phyloP scores from a whole-genome alignment of 768 basidiomycete species.

The Serendipita sp. region DNA sequence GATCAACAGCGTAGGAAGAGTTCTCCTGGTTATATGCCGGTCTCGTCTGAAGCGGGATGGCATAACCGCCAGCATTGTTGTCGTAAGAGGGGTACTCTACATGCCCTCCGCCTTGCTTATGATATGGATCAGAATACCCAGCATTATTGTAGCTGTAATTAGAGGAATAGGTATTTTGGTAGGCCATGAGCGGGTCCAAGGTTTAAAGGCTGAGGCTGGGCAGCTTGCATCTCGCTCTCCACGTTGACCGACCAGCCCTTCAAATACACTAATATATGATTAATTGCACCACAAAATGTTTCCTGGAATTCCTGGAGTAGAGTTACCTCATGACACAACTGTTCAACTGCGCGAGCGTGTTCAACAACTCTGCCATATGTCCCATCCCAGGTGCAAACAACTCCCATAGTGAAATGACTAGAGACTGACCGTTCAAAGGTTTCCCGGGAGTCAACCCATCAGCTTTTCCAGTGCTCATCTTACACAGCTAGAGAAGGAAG shows the following conservation, averaged over 20 bases:
- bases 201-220: background rate
- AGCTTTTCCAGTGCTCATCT: constrained; percentile 65
- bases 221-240: background rate
- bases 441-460: constrained; percentile 92
- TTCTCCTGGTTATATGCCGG: background rate
- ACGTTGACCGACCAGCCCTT: background rate
- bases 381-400: constrained; percentile 40
- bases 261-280: background rate
- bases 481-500: constrained; percentile 59
- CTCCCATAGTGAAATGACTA: background rate
- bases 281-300: background rate
- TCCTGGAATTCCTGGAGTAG: constrained; percentile 5
- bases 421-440: constrained; percentile 28
- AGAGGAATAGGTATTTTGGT: background rate
- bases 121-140: background rate
- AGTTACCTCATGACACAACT: constrained; percentile 5
- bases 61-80: background rate
- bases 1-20: background rate
- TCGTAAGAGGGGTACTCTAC: background rate
- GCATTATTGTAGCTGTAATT: constrained; percentile 5
- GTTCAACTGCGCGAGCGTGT: constrained; percentile 38
- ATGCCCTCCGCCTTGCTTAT: background rate
- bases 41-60: background rate
- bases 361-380: constrained; percentile 45
- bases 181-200: background rate